Evolutionary conservation across 2,329 filamentous ascomycete genomes (phyloP).

Genomic region (Diplocarpon rosae): DNA sequence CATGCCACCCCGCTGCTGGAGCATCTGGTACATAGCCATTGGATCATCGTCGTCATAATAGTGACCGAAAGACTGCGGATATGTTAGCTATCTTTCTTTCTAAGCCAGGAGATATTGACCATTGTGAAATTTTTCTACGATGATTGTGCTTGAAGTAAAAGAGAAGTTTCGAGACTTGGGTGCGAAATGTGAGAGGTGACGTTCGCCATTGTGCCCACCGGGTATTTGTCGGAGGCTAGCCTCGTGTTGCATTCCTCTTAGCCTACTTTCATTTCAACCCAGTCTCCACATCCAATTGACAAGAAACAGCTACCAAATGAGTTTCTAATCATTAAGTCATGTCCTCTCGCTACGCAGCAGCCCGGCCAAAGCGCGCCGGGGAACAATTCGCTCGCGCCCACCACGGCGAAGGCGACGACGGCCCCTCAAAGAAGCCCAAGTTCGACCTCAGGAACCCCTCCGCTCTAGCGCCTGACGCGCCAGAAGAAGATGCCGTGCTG

Average conservation of each 20-base stretch:
- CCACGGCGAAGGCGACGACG: constrained; percentile 40
- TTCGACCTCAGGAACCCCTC: constrained; percentile 95
- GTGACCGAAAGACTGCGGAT: constrained; percentile 19
- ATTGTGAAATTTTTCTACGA: constrained; percentile 9
- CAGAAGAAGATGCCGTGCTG: constrained; percentile 65
- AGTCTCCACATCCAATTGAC: not conserved
- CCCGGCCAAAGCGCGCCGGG: constrained; percentile 71
- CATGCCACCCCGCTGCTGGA: constrained; percentile 18
- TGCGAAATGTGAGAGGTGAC: constrained; percentile 6
- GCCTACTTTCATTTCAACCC: not conserved
- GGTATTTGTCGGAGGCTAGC: not conserved
- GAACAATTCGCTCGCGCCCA: constrained; percentile 72
- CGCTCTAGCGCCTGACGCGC: constrained; percentile 72
- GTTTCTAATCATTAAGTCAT: constrained; percentile 33
- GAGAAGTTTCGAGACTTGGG: too few relatives aligned
- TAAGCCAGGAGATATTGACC: constrained; percentile 7
- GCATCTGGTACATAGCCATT: constrained; percentile 24
- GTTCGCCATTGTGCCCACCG: constrained; percentile 12
- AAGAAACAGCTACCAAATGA: not conserved
- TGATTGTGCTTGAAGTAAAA: not conserved
- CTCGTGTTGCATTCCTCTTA: not conserved
- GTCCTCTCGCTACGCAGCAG: constrained; percentile 46
- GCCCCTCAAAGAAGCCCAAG: constrained; percentile 63
- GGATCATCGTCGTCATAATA: constrained; percentile 24
- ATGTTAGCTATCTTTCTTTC: constrained; percentile 7